A percentile compares a stretch with the other conserved stretches of the same genome.
These are phyloP conservation scores for Cadophora malorum DNA, from an alignment of 2,329 filamentous ascomycete genomes.

Conservation along the genomic window DNA sequence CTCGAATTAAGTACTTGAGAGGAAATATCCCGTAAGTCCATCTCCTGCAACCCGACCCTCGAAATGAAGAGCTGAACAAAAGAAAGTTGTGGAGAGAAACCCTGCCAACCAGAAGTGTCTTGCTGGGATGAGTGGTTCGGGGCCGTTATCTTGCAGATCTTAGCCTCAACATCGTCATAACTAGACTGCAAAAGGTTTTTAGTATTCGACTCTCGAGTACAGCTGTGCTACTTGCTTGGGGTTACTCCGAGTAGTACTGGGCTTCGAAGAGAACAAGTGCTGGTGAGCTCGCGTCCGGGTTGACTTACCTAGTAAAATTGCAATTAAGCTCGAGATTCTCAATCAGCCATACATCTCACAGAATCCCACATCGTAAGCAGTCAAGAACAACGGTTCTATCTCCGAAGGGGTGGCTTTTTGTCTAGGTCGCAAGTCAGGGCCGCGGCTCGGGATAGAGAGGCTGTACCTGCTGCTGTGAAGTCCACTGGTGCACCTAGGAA, in stretches of 20 bases:
- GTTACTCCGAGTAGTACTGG: too few species aligned
- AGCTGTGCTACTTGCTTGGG: too few species aligned
- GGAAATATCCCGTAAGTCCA: not conserved
- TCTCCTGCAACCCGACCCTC: not conserved
- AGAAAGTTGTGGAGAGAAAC: constrained; percentile 7
- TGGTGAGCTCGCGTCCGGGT: not conserved
- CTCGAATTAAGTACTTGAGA: not conserved
- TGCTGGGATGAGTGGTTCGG: not conserved
- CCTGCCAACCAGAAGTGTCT: not conserved
- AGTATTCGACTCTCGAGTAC: not conserved
- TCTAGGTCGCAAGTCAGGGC: not conserved
- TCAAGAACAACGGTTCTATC: not conserved
- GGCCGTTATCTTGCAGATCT: constrained; percentile 9
- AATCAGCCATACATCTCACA: not conserved
- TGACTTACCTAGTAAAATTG: too few species aligned
- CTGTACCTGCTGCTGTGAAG: not conserved
- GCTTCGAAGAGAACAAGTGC: too few species aligned
- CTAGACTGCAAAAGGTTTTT: not conserved
- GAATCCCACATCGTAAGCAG: not conserved
- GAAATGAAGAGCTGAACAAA: constrained; percentile 14
- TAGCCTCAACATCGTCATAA: constrained; percentile 3
- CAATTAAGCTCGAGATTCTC: not conserved
- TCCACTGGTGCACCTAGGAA: not conserved
- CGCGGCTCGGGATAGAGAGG: not conserved
- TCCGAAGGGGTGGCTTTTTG: not conserved